These are phyloP conservation scores for Tetracentron sinense DNA, from an alignment of 164 flowering plant genomes.

Conservation along the genomic window DNA sequence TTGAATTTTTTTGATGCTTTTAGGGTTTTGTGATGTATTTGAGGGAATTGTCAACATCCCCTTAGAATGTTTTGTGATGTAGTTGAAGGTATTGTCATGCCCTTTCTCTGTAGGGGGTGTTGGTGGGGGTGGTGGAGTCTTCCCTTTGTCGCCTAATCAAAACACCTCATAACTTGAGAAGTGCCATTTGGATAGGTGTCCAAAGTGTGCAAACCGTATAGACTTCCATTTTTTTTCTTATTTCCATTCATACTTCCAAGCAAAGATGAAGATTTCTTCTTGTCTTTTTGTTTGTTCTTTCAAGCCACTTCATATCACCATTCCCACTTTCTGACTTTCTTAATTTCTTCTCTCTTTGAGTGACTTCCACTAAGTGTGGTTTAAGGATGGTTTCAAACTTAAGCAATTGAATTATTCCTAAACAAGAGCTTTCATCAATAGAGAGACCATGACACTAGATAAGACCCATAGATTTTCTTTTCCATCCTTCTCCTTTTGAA, in stretches of 20 bases:
- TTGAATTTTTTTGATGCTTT: constrained; percentile 6
- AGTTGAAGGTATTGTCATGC: constrained; percentile 14
- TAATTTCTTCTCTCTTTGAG: neutral
- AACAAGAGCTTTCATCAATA: constrained; percentile 24
- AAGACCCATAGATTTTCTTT: too few relatives aligned
- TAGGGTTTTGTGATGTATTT: constrained; percentile 18
- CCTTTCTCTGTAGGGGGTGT: constrained; percentile 13
- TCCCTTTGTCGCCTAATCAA: constrained; percentile 24
- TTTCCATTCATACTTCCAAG: constrained; percentile 24
- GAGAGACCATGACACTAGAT: constrained; percentile 4
- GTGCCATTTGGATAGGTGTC: constrained; percentile 24
- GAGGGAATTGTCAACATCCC: too few relatives aligned
- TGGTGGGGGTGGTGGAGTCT: constrained; percentile 19
- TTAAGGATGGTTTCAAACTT: constrained; percentile 44
- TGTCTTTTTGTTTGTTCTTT: constrained; percentile 21
- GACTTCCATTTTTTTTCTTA: neutral
- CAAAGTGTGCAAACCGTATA: neutral
- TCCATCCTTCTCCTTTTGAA: neutral
- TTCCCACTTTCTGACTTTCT: neutral
- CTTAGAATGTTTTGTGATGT: too few relatives aligned
- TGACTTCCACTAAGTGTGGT: constrained; percentile 19
- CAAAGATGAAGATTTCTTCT: constrained; percentile 21
- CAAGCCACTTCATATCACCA: constrained; percentile 24
- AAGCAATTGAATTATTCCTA: constrained; percentile 36
- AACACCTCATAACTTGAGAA: neutral